A percentile compares a stretch with the other conserved stretches of the same genome.
Conservation (phyloP, 371 early-diverging fungal genomes). For the Apophysomyces sp. region DNA sequence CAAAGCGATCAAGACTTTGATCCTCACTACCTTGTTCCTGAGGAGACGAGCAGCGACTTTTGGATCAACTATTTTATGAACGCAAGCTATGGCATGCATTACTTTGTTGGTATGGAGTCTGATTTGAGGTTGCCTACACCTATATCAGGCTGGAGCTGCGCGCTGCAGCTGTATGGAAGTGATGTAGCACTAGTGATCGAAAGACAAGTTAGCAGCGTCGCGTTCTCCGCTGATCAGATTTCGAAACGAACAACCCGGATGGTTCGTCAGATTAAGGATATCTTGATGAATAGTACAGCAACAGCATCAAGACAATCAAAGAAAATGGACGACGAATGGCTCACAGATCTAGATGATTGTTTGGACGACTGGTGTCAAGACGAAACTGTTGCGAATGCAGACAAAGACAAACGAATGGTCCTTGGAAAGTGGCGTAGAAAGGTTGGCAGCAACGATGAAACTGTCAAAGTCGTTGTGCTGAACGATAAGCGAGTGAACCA, state of each 20-base stretch:
- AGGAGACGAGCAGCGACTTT: constrained; percentile 27
- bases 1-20: constrained; percentile 18
- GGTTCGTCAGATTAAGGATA: constrained; percentile 32
- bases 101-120: constrained; percentile 39
- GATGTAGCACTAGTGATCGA: constrained; percentile 22
- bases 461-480: constrained; percentile 45
- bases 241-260: constrained; percentile 35
- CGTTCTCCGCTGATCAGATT: constrained; percentile 38
- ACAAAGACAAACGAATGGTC: constrained; percentile 29
- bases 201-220: constrained; percentile 34
- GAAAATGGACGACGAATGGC: constrained; percentile 40
- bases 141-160: constrained; percentile 42
- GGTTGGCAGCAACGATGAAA: constrained; percentile 48
- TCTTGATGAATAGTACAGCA: constrained; percentile 17
- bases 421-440: constrained; percentile 48
- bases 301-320: background rate
- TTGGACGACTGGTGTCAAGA: constrained; percentile 53
- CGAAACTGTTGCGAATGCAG: constrained; percentile 18
- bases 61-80: constrained; percentile 47
- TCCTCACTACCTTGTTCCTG: constrained; percentile 30
- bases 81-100: constrained; percentile 50
- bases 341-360: constrained; percentile 45
- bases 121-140: constrained; percentile 32
- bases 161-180: constrained; percentile 16
- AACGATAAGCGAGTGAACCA: constrained; percentile 50